These are phyloP conservation scores for Crepidotus variabilis DNA, from an alignment of 768 basidiomycete species.

Conservation along the genomic window DNA sequence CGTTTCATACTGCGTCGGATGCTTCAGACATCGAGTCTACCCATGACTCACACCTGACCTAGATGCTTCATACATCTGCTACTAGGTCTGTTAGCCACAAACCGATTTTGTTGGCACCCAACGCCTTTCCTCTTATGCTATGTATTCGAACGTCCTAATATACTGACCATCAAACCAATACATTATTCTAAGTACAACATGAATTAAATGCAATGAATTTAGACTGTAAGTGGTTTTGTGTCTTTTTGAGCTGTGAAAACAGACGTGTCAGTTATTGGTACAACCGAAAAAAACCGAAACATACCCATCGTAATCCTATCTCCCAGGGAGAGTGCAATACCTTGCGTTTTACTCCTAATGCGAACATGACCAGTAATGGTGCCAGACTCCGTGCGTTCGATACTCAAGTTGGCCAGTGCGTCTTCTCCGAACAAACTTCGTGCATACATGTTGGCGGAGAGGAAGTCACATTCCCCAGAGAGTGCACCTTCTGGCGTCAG, in stretches of 20 bases:
- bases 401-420: slow-evolving; percentile 89
- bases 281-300: slow-evolving; percentile 8
- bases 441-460: slow-evolving; percentile 96
- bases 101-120: too few species aligned
- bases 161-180: neutral
- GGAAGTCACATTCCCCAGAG: slow-evolving; percentile 94
- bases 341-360: slow-evolving; percentile 96
- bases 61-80: neutral
- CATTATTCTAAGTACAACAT: neutral
- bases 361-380: slow-evolving; percentile 90
- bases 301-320: slow-evolving; percentile 75
- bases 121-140: too few species aligned
- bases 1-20: slow-evolving; percentile 2
- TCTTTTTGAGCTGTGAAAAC: slow-evolving; percentile 35
- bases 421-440: slow-evolving; percentile 95
- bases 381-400: slow-evolving; percentile 82
- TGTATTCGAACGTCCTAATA: too few species aligned
- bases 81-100: too few species aligned
- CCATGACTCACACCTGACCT: neutral
- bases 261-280: neutral
- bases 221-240: slow-evolving; percentile 32
- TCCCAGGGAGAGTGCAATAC: slow-evolving; percentile 92
- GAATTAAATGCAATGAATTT: slow-evolving; percentile 7
- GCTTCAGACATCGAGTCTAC: neutral
- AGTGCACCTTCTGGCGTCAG: slow-evolving; percentile 93